Evolutionary conservation across 23 red algal species (phyloP).

Genomic region (Cyanidioschyzon merolae): DNA sequence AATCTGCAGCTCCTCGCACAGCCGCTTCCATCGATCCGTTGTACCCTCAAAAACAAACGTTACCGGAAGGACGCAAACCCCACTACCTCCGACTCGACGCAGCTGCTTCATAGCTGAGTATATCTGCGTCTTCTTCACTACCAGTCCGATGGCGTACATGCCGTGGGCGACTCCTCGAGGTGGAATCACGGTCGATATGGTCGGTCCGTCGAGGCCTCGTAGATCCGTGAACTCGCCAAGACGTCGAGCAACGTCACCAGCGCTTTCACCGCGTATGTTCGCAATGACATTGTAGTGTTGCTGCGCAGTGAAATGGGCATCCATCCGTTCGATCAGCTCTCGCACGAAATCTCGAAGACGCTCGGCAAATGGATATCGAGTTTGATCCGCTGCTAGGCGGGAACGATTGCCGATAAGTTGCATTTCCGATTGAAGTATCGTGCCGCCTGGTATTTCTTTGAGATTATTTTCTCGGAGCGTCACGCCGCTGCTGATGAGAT

Average conservation of each 20-base stretch:
- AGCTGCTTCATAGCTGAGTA: constrained; percentile 83
- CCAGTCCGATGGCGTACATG: constrained; percentile 97
- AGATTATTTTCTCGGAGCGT: constrained; percentile 94
- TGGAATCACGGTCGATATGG: constrained; percentile 73
- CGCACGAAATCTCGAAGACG: constrained; percentile 36
- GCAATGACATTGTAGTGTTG: constrained; percentile 94
- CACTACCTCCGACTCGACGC: constrained; percentile 77
- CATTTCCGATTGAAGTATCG: constrained; percentile 53
- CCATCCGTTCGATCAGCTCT: constrained; percentile 88
- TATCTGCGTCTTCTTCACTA: constrained; percentile 65
- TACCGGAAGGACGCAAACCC: constrained; percentile 91
- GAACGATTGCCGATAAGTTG: constrained; percentile 74
- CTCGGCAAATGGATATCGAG: constrained; percentile 24
- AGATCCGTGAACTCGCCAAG: constrained; percentile 59
- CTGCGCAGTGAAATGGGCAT: constrained; percentile 58
- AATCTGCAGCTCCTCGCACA: background rate
- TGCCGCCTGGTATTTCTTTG: constrained; percentile 80
- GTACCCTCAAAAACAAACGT: constrained; percentile 84
- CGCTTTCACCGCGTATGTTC: constrained; percentile 80
- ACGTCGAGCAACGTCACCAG: constrained; percentile 74
- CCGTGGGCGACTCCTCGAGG: constrained; percentile 67
- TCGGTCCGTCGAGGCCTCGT: constrained; percentile 88
- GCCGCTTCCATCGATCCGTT: constrained; percentile 44
- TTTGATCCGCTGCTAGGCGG: constrained; percentile 19
- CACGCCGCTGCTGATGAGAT: constrained; percentile 80